These are phyloP conservation scores for Colletotrichum plurivorum DNA, from an alignment of 2,329 filamentous ascomycete genomes.

Conservation along the genomic window DNA sequence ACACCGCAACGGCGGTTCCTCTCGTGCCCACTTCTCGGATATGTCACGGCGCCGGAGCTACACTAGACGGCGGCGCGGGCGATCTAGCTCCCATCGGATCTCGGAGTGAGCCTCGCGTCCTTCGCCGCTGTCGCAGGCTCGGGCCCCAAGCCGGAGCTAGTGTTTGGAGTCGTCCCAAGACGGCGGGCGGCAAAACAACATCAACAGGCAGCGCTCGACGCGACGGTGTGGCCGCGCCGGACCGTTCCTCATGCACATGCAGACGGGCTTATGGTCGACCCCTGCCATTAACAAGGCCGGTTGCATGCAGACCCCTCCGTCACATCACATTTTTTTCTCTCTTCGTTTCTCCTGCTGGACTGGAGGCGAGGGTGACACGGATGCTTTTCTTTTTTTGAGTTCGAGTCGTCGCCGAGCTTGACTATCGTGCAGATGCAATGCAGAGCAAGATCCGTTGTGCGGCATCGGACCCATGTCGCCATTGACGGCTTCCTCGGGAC, in stretches of 20 bases:
- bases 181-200: conserved; percentile 1
- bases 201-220: conserved; percentile 10
- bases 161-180: conserved; percentile 5
- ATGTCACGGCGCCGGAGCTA: too few species aligned
- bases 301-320: conserved; percentile 24
- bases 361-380: too few species aligned
- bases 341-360: too few species aligned
- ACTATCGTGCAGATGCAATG: background rate
- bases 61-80: too few species aligned
- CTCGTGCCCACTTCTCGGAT: too few species aligned
- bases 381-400: background rate
- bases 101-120: too few species aligned
- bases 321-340: conserved; percentile 3
- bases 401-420: background rate
- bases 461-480: too few species aligned
- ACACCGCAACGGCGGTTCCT: too few species aligned
- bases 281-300: conserved; percentile 27
- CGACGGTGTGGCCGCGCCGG: conserved; percentile 31
- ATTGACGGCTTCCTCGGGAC: too few species aligned
- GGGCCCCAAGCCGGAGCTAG: background rate
- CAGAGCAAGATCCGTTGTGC: too few species aligned
- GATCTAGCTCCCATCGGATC: too few species aligned
- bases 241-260: conserved; percentile 39
- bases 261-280: conserved; percentile 31
- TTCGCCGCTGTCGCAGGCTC: background rate